Conservation (phyloP, 2,329 filamentous ascomycete species). For the Colletotrichum chlorophyti region DNA sequence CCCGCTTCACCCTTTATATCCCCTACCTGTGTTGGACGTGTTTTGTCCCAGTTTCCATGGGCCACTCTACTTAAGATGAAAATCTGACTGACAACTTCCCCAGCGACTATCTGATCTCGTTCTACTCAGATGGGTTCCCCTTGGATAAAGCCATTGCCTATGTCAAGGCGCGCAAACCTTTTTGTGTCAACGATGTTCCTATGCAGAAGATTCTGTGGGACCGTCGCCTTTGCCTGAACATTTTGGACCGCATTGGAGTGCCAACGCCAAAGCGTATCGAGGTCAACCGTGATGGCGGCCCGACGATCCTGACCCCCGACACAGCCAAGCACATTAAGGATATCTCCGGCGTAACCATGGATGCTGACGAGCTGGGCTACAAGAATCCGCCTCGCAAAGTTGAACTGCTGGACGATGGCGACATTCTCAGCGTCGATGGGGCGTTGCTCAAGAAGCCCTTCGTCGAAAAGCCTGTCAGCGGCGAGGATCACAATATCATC, state of each 20-base stretch:
- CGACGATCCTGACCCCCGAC: conserved; percentile 77
- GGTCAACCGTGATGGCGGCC: conserved; percentile 92
- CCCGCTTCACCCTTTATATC: too few species aligned
- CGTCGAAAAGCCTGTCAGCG: conserved; percentile 97
- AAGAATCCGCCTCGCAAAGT: conserved; percentile 69
- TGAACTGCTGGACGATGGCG: conserved; percentile 87
- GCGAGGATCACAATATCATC: conserved; percentile 98
- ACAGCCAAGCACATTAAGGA: conserved; percentile 82
- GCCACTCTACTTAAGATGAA: too few species aligned
- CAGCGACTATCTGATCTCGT: conserved; percentile 92
- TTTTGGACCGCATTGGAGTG: conserved; percentile 88
- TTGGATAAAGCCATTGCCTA: conserved; percentile 97
- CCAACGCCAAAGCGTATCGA: conserved; percentile 89
- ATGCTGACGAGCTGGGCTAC: conserved; percentile 66
- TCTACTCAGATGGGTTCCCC: conserved; percentile 97
- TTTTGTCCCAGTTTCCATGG: too few species aligned
- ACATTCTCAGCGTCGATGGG: conserved; percentile 88
- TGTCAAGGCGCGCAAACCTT: conserved; percentile 89
- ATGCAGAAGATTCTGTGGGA: conserved; percentile 99
- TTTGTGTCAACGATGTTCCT: conserved; percentile 95
- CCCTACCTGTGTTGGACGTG: too few species aligned
- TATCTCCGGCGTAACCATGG: conserved; percentile 77
- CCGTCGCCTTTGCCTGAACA: conserved; percentile 83
- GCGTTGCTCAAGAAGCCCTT: conserved; percentile 86
- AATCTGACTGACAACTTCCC: conserved; percentile 2